Conservation (phyloP, 495 filamentous ascomycete genomes). For the Ascodesmis nigricans region DNA sequence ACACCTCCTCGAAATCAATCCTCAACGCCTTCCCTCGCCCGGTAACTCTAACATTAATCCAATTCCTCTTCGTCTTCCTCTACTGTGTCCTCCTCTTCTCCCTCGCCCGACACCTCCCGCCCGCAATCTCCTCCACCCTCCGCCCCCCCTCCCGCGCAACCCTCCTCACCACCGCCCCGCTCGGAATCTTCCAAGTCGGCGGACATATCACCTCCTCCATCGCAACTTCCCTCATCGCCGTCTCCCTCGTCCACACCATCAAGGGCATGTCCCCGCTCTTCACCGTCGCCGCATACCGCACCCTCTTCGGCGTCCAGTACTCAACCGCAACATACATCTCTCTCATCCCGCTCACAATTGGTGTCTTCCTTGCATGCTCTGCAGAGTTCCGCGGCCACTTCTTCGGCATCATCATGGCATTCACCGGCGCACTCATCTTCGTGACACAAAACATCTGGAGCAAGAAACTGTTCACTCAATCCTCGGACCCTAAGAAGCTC, state of each 20-base stretch:
- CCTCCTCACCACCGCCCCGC: slow-evolving; percentile 64
- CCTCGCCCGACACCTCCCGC: slow-evolving; percentile 42
- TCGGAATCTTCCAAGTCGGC: slow-evolving; percentile 79
- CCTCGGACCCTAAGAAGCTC: slow-evolving; percentile 55
- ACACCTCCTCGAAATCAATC: slow-evolving; percentile 94
- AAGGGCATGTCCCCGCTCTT: slow-evolving; percentile 97
- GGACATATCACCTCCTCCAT: slow-evolving; percentile 87
- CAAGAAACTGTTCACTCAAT: slow-evolving; percentile 96
- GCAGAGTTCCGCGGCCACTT: slow-evolving; percentile 72
- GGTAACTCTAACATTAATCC: slow-evolving; percentile 77
- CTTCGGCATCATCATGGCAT: slow-evolving; percentile 66
- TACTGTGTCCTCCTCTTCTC: slow-evolving; percentile 62
- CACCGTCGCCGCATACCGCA: slow-evolving; percentile 79
- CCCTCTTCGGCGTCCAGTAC: slow-evolving; percentile 74
- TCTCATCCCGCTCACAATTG: slow-evolving; percentile 70
- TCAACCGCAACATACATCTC: slow-evolving; percentile 76
- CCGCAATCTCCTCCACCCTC: slow-evolving; percentile 29
- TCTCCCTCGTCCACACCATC: slow-evolving; percentile 94
- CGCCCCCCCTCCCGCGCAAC: slow-evolving; percentile 62
- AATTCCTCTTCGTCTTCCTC: slow-evolving; percentile 80
- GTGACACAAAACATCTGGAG: slow-evolving; percentile 98
- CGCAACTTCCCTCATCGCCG: slow-evolving; percentile 80
- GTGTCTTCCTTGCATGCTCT: slow-evolving; percentile 88
- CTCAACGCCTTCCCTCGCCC: slow-evolving; percentile 81
- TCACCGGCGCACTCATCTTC: slow-evolving; percentile 75